Conservation (phyloP, 1,284 basidiomycete genomes). For the Cutaneotrichosporon sp. region DNA sequence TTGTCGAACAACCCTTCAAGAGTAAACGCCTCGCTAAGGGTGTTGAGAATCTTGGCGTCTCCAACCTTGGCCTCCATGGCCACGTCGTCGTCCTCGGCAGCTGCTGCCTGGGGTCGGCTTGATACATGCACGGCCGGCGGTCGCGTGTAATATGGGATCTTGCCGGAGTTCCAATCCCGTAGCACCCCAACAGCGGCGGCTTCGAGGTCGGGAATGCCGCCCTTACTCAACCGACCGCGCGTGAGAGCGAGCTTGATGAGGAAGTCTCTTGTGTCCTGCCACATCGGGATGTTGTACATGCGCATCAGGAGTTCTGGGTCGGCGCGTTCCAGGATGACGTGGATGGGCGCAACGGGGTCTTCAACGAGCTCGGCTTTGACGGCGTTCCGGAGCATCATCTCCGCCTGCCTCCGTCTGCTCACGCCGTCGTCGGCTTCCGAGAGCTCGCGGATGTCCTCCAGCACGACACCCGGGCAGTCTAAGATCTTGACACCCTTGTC, state of each 20-base stretch:
- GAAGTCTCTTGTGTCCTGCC: constrained; percentile 71
- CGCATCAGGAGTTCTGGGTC: constrained; percentile 64
- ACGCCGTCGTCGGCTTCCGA: constrained; percentile 51
- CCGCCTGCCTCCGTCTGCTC: constrained; percentile 56
- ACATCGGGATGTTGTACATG: constrained; percentile 74
- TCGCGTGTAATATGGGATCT: constrained; percentile 79
- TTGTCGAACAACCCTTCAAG: constrained; percentile 46
- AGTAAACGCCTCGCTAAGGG: constrained; percentile 45
- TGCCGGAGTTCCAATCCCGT: constrained; percentile 93
- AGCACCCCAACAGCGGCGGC: constrained; percentile 79
- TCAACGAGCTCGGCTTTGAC: constrained; percentile 87
- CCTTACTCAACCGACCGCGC: constrained; percentile 80
- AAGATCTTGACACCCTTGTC: constrained; percentile 89
- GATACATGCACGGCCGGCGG: constrained; percentile 76
- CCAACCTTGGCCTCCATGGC: constrained; percentile 39
- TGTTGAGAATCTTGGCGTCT: constrained; percentile 43
- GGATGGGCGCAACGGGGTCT: constrained; percentile 83
- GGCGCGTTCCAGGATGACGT: constrained; percentile 73
- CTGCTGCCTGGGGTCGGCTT: constrained; percentile 34
- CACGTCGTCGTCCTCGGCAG: constrained; percentile 26
- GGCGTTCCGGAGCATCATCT: constrained; percentile 81
- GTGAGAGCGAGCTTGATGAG: constrained; percentile 83
- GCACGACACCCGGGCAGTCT: constrained; percentile 92
- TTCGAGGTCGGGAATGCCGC: constrained; percentile 84
- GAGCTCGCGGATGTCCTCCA: constrained; percentile 57